Percentiles rank a stretch among this genome's conserved stretches.
phyloP scores from a whole-genome alignment of 1,139 yeast species.

The Meyerozyma smithsonii region DNA sequence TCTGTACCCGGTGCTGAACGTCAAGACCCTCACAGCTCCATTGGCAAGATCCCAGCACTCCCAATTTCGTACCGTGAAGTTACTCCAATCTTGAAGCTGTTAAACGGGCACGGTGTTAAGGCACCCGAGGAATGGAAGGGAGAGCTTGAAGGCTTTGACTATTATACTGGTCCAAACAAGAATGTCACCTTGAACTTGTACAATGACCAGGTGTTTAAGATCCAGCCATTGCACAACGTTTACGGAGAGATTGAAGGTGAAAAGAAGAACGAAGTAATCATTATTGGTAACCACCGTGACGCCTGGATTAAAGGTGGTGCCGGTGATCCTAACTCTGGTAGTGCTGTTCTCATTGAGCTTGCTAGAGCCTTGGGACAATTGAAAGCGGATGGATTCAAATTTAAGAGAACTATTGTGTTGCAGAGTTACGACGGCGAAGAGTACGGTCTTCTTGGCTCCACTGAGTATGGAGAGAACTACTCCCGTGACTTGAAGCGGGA shows the following conservation, averaged over 20 bases:
- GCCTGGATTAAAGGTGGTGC: slow-evolving; percentile 56
- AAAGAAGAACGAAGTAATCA: slow-evolving; percentile 34
- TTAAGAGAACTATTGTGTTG: slow-evolving; percentile 37
- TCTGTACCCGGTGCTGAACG: slow-evolving; percentile 53
- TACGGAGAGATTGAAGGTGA: slow-evolving; percentile 44
- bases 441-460: slow-evolving; percentile 43
- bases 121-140: slow-evolving; percentile 34
- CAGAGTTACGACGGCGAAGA: slow-evolving; percentile 47
- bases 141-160: slow-evolving; percentile 38
- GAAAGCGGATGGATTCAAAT: slow-evolving; percentile 33
- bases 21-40: slow-evolving; percentile 36
- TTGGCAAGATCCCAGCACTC: slow-evolving; percentile 44
- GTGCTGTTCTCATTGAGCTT: slow-evolving; percentile 38
- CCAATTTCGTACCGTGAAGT: slow-evolving; percentile 46
- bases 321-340: slow-evolving; percentile 46
- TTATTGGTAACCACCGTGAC: slow-evolving; percentile 46
- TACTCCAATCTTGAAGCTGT: slow-evolving; percentile 36
- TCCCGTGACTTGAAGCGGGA: slow-evolving; percentile 30
- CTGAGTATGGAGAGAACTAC: slow-evolving; percentile 42
- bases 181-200: slow-evolving; percentile 37
- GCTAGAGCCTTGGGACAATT: slow-evolving; percentile 48
- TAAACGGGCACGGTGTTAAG: slow-evolving; percentile 38
- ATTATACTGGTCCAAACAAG: slow-evolving; percentile 46
- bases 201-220: slow-evolving; percentile 37
- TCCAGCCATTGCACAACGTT: slow-evolving; percentile 41